Evolutionary conservation across 2,329 filamentous ascomycete species (phyloP), one percentile per base, ranked within the genome.

Genomic region (Alternaria sp.): DNA sequence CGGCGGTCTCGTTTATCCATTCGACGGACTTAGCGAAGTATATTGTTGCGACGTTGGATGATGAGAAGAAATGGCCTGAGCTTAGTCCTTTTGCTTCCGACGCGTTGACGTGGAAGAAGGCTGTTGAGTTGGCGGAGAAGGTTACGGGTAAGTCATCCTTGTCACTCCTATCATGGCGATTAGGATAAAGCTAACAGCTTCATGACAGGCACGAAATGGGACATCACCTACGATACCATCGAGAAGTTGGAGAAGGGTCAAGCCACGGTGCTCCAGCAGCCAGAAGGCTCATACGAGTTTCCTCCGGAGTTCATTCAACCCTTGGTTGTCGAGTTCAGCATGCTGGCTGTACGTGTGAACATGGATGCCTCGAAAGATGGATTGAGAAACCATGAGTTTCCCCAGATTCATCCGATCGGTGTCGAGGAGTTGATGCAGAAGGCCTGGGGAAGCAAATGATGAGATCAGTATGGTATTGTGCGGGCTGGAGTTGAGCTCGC

Each of bases 121-220:
- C 85, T 7, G 57, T 86, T n/a, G 49, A 54, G n/a, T 61, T 82
- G 15, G 84, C 80, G 0, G 82, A 85, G 66, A 75, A 80, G 46
- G 73, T 79, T 26, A 80, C 74, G 55, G 82, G 83, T 71, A 61
- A 47, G 62, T 61, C 14, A 47, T 12, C 33, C 8, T 55, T 28
- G 15, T 11, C 3, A 11, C 12, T 9, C 9, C 2, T 5, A 33
- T 11, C 12, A 11, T 33, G 49, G n/a, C 18, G 4, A 9, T 30
- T 21, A 0, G 26, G 9, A n/a, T 6, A 10, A 44, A 6, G 14
- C 37, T 62, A 14, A 58, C 33, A 30, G 12, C 1, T 30, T 30
- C 1, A 33, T 43, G n/a, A 14, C 55, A 68, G 65, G 63, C 20
- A 41, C 14, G 9, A 65, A 68, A 28, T 68, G 65, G 60, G 26